A percentile compares a stretch with the other conserved stretches of the same genome.
Evolutionary conservation across 305 asterid genomes (phyloP).

Genomic region (Monarda citriodora): DNA sequence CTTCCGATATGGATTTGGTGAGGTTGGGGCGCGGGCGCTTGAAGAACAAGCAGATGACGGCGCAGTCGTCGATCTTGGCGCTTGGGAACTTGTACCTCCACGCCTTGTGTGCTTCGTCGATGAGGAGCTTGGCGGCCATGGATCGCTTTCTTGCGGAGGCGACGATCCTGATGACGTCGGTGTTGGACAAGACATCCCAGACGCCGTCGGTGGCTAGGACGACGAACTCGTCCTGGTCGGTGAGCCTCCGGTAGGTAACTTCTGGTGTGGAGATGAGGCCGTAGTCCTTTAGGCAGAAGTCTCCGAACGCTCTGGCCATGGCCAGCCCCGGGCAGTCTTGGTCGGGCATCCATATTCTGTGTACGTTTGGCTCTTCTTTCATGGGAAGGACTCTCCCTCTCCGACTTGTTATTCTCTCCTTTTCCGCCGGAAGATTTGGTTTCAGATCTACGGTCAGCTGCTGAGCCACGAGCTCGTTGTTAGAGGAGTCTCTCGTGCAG

Average conservation of each 20-base stretch:
- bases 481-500: constrained; percentile 59
- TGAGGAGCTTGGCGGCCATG: constrained; percentile 44
- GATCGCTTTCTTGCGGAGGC: constrained; percentile 46
- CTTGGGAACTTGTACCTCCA: constrained; percentile 56
- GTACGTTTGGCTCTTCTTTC: constrained; percentile 65
- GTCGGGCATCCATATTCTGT: constrained; percentile 69
- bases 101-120: constrained; percentile 47
- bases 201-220: constrained; percentile 76
- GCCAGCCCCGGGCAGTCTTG: constrained; percentile 75
- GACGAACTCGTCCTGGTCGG: constrained; percentile 47
- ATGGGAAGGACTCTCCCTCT: constrained; percentile 62
- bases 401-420: constrained; percentile 38
- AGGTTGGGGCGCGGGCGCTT: constrained; percentile 34
- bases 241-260: constrained; percentile 46
- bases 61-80: constrained; percentile 57
- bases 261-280: constrained; percentile 67
- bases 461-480: constrained; percentile 51
- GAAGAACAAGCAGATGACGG: constrained; percentile 54
- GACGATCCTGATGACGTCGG: constrained; percentile 46
- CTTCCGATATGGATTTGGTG: constrained; percentile 42
- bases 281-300: constrained; percentile 59
- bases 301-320: constrained; percentile 77
- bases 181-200: constrained; percentile 65
- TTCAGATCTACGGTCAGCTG: constrained; percentile 91
- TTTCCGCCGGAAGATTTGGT: constrained; percentile 75